A percentile compares a stretch with the other conserved stretches of the same genome.
Evolutionary conservation across 768 basidiomycete genomes (phyloP).

Genomic region (Suillus hirtellus): DNA sequence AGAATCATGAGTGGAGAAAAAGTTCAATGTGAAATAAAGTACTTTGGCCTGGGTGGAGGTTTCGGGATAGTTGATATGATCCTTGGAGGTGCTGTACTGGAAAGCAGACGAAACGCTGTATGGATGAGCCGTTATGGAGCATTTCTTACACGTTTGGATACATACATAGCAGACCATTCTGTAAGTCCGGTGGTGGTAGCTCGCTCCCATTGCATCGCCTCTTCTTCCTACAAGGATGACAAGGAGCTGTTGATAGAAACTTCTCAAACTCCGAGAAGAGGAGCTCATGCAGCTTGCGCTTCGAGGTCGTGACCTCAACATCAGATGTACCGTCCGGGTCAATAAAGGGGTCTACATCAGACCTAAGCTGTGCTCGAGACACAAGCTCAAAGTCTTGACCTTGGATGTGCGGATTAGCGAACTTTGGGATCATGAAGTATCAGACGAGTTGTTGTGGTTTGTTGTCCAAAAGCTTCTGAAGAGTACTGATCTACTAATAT

Average conservation of each 20-base stretch:
- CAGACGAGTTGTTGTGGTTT: constrained; percentile 22
- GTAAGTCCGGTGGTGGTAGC: background rate
- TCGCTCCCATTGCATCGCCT: constrained; percentile 11
- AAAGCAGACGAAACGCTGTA: constrained; percentile 53
- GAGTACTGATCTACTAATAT: background rate
- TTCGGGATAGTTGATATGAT: constrained; percentile 45
- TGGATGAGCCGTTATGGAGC: background rate
- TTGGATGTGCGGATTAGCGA: constrained; percentile 48
- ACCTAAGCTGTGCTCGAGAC: constrained; percentile 36
- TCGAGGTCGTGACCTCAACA: constrained; percentile 14
- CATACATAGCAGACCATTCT: constrained; percentile 8
- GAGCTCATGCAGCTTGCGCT: constrained; percentile 23
- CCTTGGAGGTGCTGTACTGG: constrained; percentile 32
- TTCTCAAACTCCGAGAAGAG: constrained; percentile 24
- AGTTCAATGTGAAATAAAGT: constrained; percentile 14
- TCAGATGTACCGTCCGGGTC: constrained; percentile 12
- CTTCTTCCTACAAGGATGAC: background rate
- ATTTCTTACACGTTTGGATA: background rate
- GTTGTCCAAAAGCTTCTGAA: constrained; percentile 5
- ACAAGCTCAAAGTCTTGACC: constrained; percentile 32
- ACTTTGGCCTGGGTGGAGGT: constrained; percentile 43
- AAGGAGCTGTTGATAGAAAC: constrained; percentile 10
- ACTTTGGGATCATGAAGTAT: constrained; percentile 37
- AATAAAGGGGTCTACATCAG: constrained; percentile 14
- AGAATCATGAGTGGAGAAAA: background rate